Conservation (phyloP, 225 moss, liverwort and hornwort species). For the Thuidium tamariscinum region DNA sequence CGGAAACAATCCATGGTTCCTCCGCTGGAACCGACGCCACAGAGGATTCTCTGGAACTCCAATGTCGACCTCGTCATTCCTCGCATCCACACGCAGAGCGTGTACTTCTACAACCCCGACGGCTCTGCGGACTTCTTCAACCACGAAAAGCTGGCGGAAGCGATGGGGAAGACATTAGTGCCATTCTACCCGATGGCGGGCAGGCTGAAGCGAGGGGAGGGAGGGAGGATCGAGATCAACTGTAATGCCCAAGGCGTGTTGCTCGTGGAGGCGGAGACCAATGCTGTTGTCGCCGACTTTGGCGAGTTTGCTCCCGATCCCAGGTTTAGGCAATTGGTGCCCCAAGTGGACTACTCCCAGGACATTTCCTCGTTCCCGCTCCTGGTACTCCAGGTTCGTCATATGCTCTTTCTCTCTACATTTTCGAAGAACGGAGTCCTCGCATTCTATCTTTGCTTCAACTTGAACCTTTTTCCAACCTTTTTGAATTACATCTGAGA, state of each 20-base stretch:
- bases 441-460: background rate
- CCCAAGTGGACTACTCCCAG: constrained; percentile 46
- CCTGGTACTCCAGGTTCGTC: constrained; percentile 73
- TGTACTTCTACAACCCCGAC: constrained; percentile 67
- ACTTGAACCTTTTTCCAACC: background rate
- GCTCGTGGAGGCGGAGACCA: constrained; percentile 70
- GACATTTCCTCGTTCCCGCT: constrained; percentile 68
- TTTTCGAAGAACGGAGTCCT: background rate
- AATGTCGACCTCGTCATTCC: constrained; percentile 88
- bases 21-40: constrained; percentile 57
- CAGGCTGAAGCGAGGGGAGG: constrained; percentile 36
- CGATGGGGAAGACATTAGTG: constrained; percentile 58
- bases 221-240: constrained; percentile 58
- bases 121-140: constrained; percentile 41
- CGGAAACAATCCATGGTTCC: constrained; percentile 62
- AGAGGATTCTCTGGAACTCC: constrained; percentile 60
- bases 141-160: constrained; percentile 52
- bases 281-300: constrained; percentile 52
- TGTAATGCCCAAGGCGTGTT: constrained; percentile 68
- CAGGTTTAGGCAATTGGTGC: constrained; percentile 61
- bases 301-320: constrained; percentile 86
- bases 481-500: background rate
- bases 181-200: constrained; percentile 90
- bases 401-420: background rate
- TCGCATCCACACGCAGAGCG: constrained; percentile 71